Evolutionary conservation across 1,284 basidiomycete genomes (phyloP).

Genomic region (Naganishia albida): DNA sequence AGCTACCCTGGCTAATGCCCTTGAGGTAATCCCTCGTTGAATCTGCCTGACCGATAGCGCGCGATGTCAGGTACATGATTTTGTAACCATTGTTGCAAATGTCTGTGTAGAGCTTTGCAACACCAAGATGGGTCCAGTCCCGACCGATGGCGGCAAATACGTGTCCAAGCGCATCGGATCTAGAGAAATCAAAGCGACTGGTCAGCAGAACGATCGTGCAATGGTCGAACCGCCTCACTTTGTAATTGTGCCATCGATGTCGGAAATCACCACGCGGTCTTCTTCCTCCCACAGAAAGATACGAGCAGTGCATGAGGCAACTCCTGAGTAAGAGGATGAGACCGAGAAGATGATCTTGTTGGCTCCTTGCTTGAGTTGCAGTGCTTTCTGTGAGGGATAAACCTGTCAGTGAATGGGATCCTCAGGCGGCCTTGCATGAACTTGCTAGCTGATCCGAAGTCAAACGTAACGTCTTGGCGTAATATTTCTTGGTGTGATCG

Average conservation of each 20-base stretch:
- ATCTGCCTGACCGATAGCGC: slow-evolving; percentile 97
- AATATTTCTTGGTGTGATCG: slow-evolving; percentile 54
- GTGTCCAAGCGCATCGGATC: slow-evolving; percentile 95
- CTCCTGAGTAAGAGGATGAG: slow-evolving; percentile 75
- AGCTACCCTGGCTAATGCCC: slow-evolving; percentile 92
- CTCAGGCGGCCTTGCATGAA: slow-evolving; percentile 22
- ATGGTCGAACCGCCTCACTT: slow-evolving; percentile 63
- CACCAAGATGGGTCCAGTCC: slow-evolving; percentile 99
- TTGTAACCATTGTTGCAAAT: slow-evolving; percentile 96
- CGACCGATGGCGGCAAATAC: slow-evolving; percentile 98
- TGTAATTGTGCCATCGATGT: slow-evolving; percentile 99
- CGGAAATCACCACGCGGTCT: slow-evolving; percentile 89
- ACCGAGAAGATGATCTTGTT: slow-evolving; percentile 95
- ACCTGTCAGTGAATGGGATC: not conserved
- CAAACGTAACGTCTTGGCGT: slow-evolving; percentile 87
- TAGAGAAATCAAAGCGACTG: slow-evolving; percentile 46
- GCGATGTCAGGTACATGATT: slow-evolving; percentile 95
- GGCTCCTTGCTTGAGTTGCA: slow-evolving; percentile 82
- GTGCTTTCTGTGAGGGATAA: slow-evolving; percentile 64
- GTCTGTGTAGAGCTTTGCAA: slow-evolving; percentile 97
- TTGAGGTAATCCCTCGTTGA: slow-evolving; percentile 93
- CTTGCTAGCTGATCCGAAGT: slow-evolving; percentile 77
- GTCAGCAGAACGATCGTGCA: not conserved
- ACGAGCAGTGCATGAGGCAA: slow-evolving; percentile 82
- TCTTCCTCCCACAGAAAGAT: slow-evolving; percentile 95